A percentile compares a stretch with the other conserved stretches of the same genome.
Evolutionary conservation across 2,329 filamentous ascomycete genomes (phyloP).

Genomic region (Diplodia corticola): DNA sequence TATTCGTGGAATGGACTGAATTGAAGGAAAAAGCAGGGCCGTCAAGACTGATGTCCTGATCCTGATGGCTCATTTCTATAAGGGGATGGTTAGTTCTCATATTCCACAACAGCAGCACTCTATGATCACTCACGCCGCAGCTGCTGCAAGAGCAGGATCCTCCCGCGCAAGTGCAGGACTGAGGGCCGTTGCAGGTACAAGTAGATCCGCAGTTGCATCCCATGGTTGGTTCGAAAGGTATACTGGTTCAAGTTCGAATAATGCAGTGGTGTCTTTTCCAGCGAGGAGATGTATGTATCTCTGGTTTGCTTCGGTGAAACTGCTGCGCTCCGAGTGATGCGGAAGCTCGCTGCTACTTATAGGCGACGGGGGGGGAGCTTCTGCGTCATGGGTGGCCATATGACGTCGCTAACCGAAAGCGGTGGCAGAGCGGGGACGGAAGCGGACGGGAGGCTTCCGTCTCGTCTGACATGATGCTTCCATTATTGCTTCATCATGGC

Average conservation of each 20-base stretch:
- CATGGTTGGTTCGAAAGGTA: neutral
- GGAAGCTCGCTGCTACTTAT: neutral
- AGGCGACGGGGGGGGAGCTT: neutral
- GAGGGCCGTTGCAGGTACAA: conserved; percentile 7
- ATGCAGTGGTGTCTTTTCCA: neutral
- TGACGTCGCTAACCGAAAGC: conserved; percentile 6
- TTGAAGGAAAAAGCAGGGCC: too few species aligned
- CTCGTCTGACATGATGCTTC: neutral
- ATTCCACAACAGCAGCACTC: neutral
- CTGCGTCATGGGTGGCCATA: neutral
- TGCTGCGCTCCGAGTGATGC: neutral
- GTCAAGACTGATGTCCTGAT: too few species aligned
- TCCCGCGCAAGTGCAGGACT: neutral
- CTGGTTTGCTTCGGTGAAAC: neutral
- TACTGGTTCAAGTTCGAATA: neutral
- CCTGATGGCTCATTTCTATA: neutral
- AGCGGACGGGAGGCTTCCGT: too few species aligned
- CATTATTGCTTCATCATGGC: neutral
- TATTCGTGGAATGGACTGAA: too few species aligned
- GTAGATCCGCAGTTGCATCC: conserved; percentile 11
- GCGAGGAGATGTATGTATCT: too few species aligned
- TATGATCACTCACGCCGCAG: neutral
- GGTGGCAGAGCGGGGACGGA: neutral
- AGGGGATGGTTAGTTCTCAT: neutral
- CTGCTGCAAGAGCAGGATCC: conserved; percentile 9